phyloP scores from a whole-genome alignment of 208 protist genomes.

The Leishmania guyanensis region DNA sequence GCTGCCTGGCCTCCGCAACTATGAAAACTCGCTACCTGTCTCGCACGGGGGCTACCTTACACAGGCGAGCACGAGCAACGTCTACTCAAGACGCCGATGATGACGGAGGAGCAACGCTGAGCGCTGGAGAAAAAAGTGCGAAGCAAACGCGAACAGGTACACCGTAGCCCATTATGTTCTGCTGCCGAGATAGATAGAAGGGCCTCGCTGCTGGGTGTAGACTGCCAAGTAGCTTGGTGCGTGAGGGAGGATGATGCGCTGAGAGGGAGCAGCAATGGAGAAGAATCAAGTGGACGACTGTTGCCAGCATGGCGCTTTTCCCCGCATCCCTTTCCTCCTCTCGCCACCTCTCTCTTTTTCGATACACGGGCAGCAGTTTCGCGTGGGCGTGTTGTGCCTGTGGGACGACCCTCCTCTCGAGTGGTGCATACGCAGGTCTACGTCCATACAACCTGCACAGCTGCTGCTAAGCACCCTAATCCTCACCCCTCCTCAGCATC shows the following conservation, averaged over 20 bases:
- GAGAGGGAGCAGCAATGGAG: not conserved
- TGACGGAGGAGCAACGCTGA: not conserved
- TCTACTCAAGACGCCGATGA: slow-evolving; percentile 55
- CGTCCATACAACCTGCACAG: not conserved
- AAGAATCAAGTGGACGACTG: not conserved
- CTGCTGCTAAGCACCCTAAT: not conserved
- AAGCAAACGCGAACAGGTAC: not conserved
- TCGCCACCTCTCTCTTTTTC: not conserved
- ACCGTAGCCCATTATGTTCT: not conserved
- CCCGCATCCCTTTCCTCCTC: not conserved
- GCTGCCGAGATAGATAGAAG: not conserved
- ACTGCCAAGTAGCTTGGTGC: not conserved
- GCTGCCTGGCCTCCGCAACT: slow-evolving; percentile 71
- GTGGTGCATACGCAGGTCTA: not conserved
- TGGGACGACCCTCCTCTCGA: no score
- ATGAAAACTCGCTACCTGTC: slow-evolving; percentile 41
- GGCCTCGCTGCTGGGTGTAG: not conserved
- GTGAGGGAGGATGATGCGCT: not conserved
- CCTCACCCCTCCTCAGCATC: not conserved
- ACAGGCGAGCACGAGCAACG: slow-evolving; percentile 44
- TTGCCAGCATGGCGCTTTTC: not conserved
- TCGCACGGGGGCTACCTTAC: slow-evolving; percentile 44
- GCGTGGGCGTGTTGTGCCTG: not conserved
- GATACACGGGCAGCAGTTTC: not conserved
- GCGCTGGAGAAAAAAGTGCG: not conserved